A percentile compares a stretch with the other conserved stretches of the same genome.
These are phyloP conservation scores for Salix koriyanagi DNA, from an alignment of 345 rosid species.

Conservation along the genomic window DNA sequence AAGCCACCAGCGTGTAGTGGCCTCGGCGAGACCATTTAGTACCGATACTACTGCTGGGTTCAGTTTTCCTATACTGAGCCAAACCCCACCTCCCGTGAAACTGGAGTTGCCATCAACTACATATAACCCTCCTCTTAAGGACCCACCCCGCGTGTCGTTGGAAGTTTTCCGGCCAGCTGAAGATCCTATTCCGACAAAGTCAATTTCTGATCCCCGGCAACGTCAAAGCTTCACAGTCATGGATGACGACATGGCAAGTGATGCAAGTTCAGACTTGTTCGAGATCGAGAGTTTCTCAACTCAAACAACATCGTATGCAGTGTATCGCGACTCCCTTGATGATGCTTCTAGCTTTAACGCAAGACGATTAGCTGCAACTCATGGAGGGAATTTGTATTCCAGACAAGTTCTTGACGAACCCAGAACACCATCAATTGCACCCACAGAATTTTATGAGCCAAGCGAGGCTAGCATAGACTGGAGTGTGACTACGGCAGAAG, in stretches of 20 bases:
- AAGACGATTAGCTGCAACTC: slow-evolving; percentile 8
- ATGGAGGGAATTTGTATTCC: slow-evolving; percentile 8
- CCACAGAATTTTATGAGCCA: slow-evolving; percentile 66
- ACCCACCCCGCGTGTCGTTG: slow-evolving; percentile 51
- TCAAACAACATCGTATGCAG: slow-evolving; percentile 35
- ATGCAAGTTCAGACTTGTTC: slow-evolving; percentile 88
- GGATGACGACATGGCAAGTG: slow-evolving; percentile 71
- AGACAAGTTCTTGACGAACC: slow-evolving; percentile 29
- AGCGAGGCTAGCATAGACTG: slow-evolving; percentile 89
- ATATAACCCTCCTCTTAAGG: slow-evolving; percentile 15
- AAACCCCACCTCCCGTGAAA: slow-evolving; percentile 17
- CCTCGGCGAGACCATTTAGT: slow-evolving; percentile 17
- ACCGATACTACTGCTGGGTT: slow-evolving; percentile 27
- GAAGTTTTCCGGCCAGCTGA: slow-evolving; percentile 47
- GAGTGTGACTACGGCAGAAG: slow-evolving; percentile 87
- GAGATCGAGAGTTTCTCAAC: slow-evolving; percentile 97
- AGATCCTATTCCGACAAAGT: slow-evolving; percentile 9
- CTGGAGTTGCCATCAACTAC: slow-evolving; percentile 8
- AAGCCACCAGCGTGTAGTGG: slow-evolving; percentile 20
- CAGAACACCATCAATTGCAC: slow-evolving; percentile 12
- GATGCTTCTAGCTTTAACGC: slow-evolving; percentile 39
- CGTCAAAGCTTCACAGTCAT: slow-evolving; percentile 23
- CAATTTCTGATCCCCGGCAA: slow-evolving; percentile 8
- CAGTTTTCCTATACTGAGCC: slow-evolving; percentile 47
- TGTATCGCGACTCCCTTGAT: slow-evolving; percentile 54